Base-by-base conservation (phyloP, 768 basidiomycete genomes). In the Pleurotus djamor region DNA sequence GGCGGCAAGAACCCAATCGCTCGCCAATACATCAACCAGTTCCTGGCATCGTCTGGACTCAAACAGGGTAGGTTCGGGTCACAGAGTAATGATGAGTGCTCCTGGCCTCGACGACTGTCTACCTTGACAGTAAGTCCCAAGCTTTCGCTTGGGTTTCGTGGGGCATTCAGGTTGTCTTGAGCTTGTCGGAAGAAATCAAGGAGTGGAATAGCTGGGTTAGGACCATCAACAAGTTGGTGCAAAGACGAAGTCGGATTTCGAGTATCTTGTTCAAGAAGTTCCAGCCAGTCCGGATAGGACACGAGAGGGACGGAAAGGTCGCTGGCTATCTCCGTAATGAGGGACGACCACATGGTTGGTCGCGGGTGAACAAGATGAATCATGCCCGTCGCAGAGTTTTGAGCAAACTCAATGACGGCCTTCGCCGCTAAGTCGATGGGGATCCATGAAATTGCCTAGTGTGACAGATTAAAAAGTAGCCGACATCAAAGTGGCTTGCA, bases 361-460 rank as follows among this genome's bases (percentile, higher is more conserved):
- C 60, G 61, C 2, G 72, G 71, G 62, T 74, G 71, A n/a, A 69
- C 66, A 37, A 74, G 59, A 60, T 72, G 68, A 10, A 71, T 58
- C 8, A 66, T 62, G 8, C 62, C 58, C 7, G 52, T 52, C 17
- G 61, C 56, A 2, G 64, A 36, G 28, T 48, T 45, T 13, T 49
- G 61, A 9, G 38, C n/a, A 63, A 73, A 67, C 21, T 73, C 73
- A 36, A 69, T 63, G 13, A 74, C 63, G 5, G 70, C 70, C 1
- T 61, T 56, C 3, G 72, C 71, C n/a, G 69, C 74, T 10, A 65
- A 49, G 48, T 70, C 55, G 8, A 68, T 54, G 4, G 71, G 68
- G 17, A 72, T 58, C 71, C 71, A 72, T 4, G 64, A 66, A 41
- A 68, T 61, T 12, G 49, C 21, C 69, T 71, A 41, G 34, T 10